Evolutionary conservation across 345 rosid genomes (phyloP).

Genomic region (Salix viminalis): DNA sequence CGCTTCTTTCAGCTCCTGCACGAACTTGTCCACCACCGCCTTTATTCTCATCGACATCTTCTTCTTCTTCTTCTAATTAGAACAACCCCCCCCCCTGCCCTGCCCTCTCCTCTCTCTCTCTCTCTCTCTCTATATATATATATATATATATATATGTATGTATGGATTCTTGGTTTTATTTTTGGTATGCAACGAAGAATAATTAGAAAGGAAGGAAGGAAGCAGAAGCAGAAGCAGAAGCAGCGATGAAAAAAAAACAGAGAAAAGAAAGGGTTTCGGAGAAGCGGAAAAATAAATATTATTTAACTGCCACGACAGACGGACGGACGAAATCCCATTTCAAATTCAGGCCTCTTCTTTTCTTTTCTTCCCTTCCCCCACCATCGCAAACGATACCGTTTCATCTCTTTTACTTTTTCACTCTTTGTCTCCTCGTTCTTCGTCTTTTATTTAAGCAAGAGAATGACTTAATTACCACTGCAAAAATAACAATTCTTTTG

Average conservation of each 20-base stretch:
- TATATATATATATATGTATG: too few relatives aligned
- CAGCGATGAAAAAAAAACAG: neutral
- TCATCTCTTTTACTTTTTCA: too few relatives aligned
- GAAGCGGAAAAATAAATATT: too few relatives aligned
- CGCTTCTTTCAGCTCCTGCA: slow-evolving; percentile 92
- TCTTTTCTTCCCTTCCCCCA: neutral
- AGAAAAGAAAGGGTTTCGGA: too few relatives aligned
- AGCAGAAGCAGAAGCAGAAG: neutral
- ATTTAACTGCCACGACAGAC: too few relatives aligned
- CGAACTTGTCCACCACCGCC: slow-evolving; percentile 89
- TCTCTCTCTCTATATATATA: too few relatives aligned
- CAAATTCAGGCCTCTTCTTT: neutral
- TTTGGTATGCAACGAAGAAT: neutral
- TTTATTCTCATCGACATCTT: slow-evolving; percentile 84
- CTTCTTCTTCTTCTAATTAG: neutral
- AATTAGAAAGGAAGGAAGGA: neutral
- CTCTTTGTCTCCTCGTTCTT: too few relatives aligned
- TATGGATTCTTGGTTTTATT: neutral
- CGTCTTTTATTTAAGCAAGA: too few relatives aligned
- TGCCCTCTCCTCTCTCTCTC: too few relatives aligned
- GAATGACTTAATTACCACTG: too few relatives aligned
- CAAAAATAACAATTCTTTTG: too few relatives aligned
- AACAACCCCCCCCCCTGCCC: neutral
- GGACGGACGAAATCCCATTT: neutral
- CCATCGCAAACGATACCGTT: too few relatives aligned